phyloP scores from a whole-genome alignment of 129 eudicot species.

The Daucus carota region DH1_v3.0 NC_030385.2:45737001-45737500 shows the following conservation, averaged over 20 bases:
- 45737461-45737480: not conserved
- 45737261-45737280: not conserved
- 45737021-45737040: not conserved
- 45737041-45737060: not conserved
- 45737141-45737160: slow-evolving; percentile 65
- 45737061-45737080: not conserved
- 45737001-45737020: not conserved
- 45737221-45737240: slow-evolving; percentile 10
- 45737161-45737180: slow-evolving; percentile 79
- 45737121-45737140: slow-evolving; percentile 98
- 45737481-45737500: not conserved
- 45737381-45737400: slow-evolving; percentile 96
- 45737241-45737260: not conserved
- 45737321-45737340: slow-evolving; percentile 88
- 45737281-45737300: not conserved
- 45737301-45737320: slow-evolving; percentile 99
- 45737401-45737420: slow-evolving; percentile 52
- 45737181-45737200: slow-evolving; percentile 97
- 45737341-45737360: slow-evolving; percentile 99
- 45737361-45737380: slow-evolving; percentile 94
- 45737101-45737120: not conserved
- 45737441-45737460: not conserved
- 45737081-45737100: not conserved
- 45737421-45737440: not conserved
- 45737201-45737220: slow-evolving; percentile 77